These are phyloP conservation scores for Candida tallmaniae DNA, from an alignment of 805 yeast genomes.

Conservation along the genomic window DNA sequence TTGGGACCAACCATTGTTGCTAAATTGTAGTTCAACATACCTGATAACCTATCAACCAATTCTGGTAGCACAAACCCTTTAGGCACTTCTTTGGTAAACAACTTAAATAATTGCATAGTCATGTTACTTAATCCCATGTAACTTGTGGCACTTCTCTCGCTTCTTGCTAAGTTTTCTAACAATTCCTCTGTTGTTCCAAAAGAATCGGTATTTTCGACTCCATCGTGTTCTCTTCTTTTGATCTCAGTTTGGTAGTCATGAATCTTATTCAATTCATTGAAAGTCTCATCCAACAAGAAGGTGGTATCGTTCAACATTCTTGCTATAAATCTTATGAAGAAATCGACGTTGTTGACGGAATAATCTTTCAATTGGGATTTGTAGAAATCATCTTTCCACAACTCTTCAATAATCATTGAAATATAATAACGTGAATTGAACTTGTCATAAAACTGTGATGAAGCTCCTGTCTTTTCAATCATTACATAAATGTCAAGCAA, in stretches of 20 bases:
- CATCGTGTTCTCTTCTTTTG: slow-evolving; percentile 39
- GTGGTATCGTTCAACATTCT: slow-evolving; percentile 94
- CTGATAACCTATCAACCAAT: slow-evolving; percentile 89
- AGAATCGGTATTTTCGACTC: slow-evolving; percentile 29
- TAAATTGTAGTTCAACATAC: slow-evolving; percentile 91
- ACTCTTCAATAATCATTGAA: slow-evolving; percentile 71
- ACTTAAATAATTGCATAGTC: slow-evolving; percentile 70
- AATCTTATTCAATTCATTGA: slow-evolving; percentile 71
- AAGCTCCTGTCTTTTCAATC: slow-evolving; percentile 94
- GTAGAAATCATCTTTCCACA: slow-evolving; percentile 75
- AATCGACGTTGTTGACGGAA: slow-evolving; percentile 65
- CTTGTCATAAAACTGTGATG: slow-evolving; percentile 93
- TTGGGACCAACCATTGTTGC: slow-evolving; percentile 94
- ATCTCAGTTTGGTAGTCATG: slow-evolving; percentile 70
- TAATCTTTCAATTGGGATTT: slow-evolving; percentile 64
- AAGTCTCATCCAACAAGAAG: slow-evolving; percentile 83
- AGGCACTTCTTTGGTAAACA: slow-evolving; percentile 85
- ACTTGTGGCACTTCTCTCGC: slow-evolving; percentile 76
- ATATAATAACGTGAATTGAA: slow-evolving; percentile 87
- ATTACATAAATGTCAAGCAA: slow-evolving; percentile 87
- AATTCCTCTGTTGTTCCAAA: slow-evolving; percentile 61
- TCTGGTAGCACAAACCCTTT: slow-evolving; percentile 81
- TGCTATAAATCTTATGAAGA: slow-evolving; percentile 89
- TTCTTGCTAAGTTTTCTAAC: slow-evolving; percentile 47
- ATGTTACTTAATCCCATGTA: slow-evolving; percentile 80